Base-by-base conservation (phyloP, 306 rosid species). In the cucumber (Cucumis sativus) region DNA sequence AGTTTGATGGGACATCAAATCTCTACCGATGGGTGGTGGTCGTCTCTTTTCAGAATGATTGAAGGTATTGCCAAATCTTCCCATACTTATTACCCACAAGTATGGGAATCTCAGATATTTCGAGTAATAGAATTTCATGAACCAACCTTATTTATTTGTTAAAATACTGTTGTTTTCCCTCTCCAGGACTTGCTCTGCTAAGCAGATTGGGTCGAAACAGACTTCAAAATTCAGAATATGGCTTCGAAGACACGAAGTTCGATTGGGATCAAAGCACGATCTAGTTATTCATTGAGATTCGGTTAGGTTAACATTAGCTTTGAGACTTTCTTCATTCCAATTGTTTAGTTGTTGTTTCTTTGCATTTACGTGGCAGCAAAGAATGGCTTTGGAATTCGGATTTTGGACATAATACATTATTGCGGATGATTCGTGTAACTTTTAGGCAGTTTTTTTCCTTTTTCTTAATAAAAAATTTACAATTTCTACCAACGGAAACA, bases 111-210 rank as follows among this genome's bases (percentile, higher is more conserved):
- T 33, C 8, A 40, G 54, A 40, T 67, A 67, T 39, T 18, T 66
- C 15, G 8, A n/a, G 74, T 12, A 4, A 13, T 47, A 47, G 16
- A 47, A 47, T 13, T 47, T 47, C 54, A 47, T 12, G 54, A 47
- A 47, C 54, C 17, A 47, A 47, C 16, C 13, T 23, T 47, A 12
- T 47, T 47, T 47, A 3, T 47, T 12, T 47, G 54, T 47, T 47
- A 45, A 69, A 47, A 69, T 57, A 13, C 14, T 57, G 40, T 52
- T 62, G 77, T 15, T 57, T 59, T 4, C 33, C 83, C 25, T 78
- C 76, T 75, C 23, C 85, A 93, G 98, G 96, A 81, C 91, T 93
- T 78, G 92, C 92, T 74, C 82, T 85, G 82, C 83, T 93, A 91
- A 90, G 96, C 84, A 85, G 91, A 81, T 82, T 93, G 79, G 83